Base-by-base conservation (phyloP, 108 stramenopile species). In the Chaetoceros tenuissimus region DNA sequence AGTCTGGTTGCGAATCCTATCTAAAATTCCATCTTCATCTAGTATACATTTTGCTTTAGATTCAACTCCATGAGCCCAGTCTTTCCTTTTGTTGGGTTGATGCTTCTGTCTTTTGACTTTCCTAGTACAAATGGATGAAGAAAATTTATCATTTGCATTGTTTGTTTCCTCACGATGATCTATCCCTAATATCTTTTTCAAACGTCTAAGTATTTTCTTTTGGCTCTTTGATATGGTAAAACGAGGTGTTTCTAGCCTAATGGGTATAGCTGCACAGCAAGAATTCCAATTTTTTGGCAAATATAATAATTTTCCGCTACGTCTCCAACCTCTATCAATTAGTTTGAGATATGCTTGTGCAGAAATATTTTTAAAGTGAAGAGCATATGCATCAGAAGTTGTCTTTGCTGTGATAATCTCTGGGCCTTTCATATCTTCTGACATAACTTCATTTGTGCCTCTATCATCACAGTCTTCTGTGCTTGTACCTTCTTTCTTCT, bases 241-340 rank as follows among this genome's bases (percentile, higher is more conserved):
- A 31, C 79, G 67, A 24, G 64, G 51, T 18, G 70, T 77, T 17
- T 69, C 63, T 62, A 94, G 62, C 26, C 92, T 70, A 50, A 87
- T 87, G 31, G 85, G 75, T 27, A 85, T 51, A 24, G 83, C 77
- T 3, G 92, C 87, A 71, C 92, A 94, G 48, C 92, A 94, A 40
- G 80, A 79, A 46, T 72, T 71, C 66, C 74, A 85, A 55, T 87
- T 94, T 50, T 68, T 53, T 25, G 92, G 92, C 31, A 69, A 71
- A 48, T 94, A 94, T 51, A 94, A 62, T 62, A 85, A 80, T 31
- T 73, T 62, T 27, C 92, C 92, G 10, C 81, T 83, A 48, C 92
- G 72, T 57, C 92, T 77, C 87, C 87, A 94, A 45, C 92, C 92
- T 55, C 70, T 57, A 66, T 79, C 55, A 7, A 89, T 67, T 17